Conservation (phyloP, 2,329 filamentous ascomycete species). For the Hypoxylon sp. region DNA sequence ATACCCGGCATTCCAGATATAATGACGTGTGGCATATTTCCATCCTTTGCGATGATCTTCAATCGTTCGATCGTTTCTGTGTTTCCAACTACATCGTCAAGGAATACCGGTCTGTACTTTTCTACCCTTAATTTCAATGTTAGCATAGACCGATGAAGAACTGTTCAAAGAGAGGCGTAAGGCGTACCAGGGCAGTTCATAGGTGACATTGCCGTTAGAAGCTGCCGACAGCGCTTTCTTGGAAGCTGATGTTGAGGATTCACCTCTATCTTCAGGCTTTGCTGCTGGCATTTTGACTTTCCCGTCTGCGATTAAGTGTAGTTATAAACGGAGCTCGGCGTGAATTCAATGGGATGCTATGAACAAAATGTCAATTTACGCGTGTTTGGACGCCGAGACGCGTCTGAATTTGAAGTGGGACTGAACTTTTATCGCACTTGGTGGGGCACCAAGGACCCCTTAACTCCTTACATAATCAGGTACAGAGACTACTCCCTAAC, state of each 20-base stretch:
- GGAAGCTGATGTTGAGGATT: conserved; percentile 72
- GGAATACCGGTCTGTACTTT: conserved; percentile 94
- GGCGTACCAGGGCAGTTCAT: conserved; percentile 83
- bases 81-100: conserved; percentile 98
- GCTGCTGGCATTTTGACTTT: conserved; percentile 62
- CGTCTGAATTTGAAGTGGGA: conserved; percentile 37
- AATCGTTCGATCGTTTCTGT: conserved; percentile 97
- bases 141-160: conserved; percentile 31
- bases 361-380: conserved; percentile 52
- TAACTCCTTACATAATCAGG: conserved; percentile 7
- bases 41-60: conserved; percentile 98
- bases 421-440: neutral
- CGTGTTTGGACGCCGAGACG: conserved; percentile 47
- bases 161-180: conserved; percentile 46
- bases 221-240: conserved; percentile 69
- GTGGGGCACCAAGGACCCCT: neutral
- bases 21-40: conserved; percentile 99
- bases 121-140: conserved; percentile 79
- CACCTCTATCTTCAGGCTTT: conserved; percentile 68
- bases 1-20: conserved; percentile 99
- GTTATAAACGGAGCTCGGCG: neutral
- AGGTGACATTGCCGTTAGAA: conserved; percentile 68
- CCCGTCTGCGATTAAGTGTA: conserved; percentile 1
- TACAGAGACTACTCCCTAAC: neutral
- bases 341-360: conserved; percentile 15